Evolutionary conservation across 2,329 filamentous ascomycete genomes (phyloP).

Genomic region (Fusarium nodosum): DNA sequence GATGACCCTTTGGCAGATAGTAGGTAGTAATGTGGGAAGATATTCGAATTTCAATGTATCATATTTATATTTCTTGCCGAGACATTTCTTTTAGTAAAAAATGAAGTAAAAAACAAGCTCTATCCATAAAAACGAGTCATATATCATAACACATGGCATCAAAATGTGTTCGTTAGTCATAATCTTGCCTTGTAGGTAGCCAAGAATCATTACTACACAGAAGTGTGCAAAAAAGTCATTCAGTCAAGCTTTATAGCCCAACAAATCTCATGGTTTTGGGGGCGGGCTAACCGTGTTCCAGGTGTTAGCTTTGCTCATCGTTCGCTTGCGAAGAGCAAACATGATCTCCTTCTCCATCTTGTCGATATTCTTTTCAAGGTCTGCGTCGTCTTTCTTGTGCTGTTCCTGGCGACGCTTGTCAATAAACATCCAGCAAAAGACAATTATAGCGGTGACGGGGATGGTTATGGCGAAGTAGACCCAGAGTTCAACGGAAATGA

Average conservation of each 20-base stretch:
- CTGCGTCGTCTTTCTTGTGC: conserved; percentile 64
- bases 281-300: conserved; percentile 61
- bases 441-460: conserved; percentile 68
- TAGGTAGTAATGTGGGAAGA: conserved; percentile 17
- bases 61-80: conserved; percentile 3
- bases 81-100: no score
- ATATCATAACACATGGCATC: conserved; percentile 21
- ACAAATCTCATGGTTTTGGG: conserved; percentile 38
- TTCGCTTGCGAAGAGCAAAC: conserved; percentile 67
- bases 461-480: conserved; percentile 74
- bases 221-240: conserved; percentile 3
- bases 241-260: not conserved
- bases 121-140: conserved; percentile 30
- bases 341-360: conserved; percentile 71
- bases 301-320: conserved; percentile 68
- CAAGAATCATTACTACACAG: conserved; percentile 6
- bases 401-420: conserved; percentile 64
- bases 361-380: conserved; percentile 68
- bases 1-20: not conserved
- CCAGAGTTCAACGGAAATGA: conserved; percentile 69
- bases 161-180: conserved; percentile 39
- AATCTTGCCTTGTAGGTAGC: conserved; percentile 13
- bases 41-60: conserved; percentile 22
- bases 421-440: conserved; percentile 68
- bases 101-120: conserved; percentile 1